Evolutionary conservation across 345 rosid species (phyloP).

Genomic region (Trapa incisa): DNA sequence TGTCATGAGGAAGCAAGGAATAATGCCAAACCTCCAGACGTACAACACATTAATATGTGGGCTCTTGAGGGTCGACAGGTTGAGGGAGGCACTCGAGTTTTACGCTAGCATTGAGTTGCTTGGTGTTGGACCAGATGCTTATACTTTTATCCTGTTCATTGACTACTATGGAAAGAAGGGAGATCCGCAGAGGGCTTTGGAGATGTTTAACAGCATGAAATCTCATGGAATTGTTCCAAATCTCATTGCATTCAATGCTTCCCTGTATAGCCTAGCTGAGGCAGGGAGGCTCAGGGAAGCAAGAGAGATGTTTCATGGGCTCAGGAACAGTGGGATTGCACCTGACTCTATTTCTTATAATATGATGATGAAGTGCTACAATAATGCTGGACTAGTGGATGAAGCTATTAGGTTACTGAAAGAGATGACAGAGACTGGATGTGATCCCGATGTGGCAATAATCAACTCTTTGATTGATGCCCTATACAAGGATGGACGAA

Average conservation of each 20-base stretch:
- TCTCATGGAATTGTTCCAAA: slow-evolving; percentile 62
- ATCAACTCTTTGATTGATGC: slow-evolving; percentile 67
- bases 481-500: slow-evolving; percentile 64
- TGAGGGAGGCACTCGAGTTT: slow-evolving; percentile 49
- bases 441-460: slow-evolving; percentile 69
- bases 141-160: slow-evolving; percentile 69
- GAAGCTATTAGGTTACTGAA: slow-evolving; percentile 62
- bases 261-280: slow-evolving; percentile 68
- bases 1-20: slow-evolving; percentile 49
- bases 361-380: slow-evolving; percentile 93
- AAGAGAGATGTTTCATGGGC: slow-evolving; percentile 47
- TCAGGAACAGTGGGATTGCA: slow-evolving; percentile 47
- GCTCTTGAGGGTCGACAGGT: slow-evolving; percentile 42
- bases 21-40: slow-evolving; percentile 69
- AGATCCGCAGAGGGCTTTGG: slow-evolving; percentile 46
- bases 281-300: slow-evolving; percentile 61
- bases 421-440: slow-evolving; percentile 52
- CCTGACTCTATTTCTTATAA: slow-evolving; percentile 85
- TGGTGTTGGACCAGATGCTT: slow-evolving; percentile 62
- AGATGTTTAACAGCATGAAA: slow-evolving; percentile 76
- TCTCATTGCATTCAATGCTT: slow-evolving; percentile 77
- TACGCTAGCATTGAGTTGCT: slow-evolving; percentile 47
- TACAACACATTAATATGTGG: slow-evolving; percentile 74
- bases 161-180: slow-evolving; percentile 84
- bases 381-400: slow-evolving; percentile 62